phyloP scores from a whole-genome alignment of 768 basidiomycete species.

The Daedaleopsis nitida region DNA sequence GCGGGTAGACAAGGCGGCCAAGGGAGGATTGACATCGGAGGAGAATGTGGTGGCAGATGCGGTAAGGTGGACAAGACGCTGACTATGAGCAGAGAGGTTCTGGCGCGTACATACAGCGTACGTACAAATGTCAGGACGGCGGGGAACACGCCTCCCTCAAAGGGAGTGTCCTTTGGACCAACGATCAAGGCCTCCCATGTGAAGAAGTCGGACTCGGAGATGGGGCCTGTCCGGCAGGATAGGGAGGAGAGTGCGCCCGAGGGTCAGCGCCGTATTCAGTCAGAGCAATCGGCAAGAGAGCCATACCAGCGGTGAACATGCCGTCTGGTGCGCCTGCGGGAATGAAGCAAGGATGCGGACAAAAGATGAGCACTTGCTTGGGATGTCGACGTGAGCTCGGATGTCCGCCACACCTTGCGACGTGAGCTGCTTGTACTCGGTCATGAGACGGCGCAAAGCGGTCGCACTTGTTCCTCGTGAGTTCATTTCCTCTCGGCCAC shows the following conservation, averaged over 20 bases:
- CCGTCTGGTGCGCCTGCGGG: conserved; percentile 79
- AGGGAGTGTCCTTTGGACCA: conserved; percentile 94
- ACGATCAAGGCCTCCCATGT: conserved; percentile 95
- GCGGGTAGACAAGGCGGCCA: background rate
- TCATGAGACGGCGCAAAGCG: conserved; percentile 87
- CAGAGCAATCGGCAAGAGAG: too few relatives aligned
- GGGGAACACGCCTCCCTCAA: conserved; percentile 94
- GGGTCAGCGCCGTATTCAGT: conserved; percentile 10
- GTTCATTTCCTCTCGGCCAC: conserved; percentile 41
- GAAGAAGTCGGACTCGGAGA: conserved; percentile 93
- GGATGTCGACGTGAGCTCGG: background rate
- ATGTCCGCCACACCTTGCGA: conserved; percentile 55
- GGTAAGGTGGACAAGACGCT: too few relatives aligned
- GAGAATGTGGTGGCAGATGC: too few relatives aligned
- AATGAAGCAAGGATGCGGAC: background rate
- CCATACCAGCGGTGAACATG: conserved; percentile 90
- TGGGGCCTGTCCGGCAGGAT: conserved; percentile 66
- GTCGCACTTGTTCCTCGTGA: conserved; percentile 62
- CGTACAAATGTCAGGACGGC: conserved; percentile 92
- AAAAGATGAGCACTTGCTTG: conserved; percentile 5
- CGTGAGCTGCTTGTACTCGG: conserved; percentile 86
- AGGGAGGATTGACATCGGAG: background rate
- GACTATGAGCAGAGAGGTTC: too few relatives aligned
- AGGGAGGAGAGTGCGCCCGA: background rate
- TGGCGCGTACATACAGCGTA: too few relatives aligned